Base-by-base conservation (phyloP, 371 early-diverging fungal genomes). In the Catenaria anguillulae region DNA sequence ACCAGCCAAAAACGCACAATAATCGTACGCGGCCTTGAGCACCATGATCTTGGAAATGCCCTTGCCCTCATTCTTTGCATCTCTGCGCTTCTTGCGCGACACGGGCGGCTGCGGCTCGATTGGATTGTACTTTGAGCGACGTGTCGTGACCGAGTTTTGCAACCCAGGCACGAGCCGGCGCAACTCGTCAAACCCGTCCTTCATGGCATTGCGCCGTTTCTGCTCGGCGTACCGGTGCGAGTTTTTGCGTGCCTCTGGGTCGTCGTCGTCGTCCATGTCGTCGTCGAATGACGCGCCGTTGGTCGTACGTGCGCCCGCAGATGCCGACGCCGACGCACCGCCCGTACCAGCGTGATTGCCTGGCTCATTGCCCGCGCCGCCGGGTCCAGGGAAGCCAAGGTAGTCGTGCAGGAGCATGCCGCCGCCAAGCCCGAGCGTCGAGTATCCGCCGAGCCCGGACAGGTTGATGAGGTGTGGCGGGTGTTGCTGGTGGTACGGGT, bases 181-280 rank as follows among this genome's bases (percentile, higher is more conserved):
- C 15, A 95, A 72, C n/a, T 84, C 77, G 54, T 93, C 89, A 68
- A 95, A 95, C 43, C 87, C 84, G 46, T 84, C 74, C 62, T 90
- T 91, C 26, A 93, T 72, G 33, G 85, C 83, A 65, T 91, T 90
- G n/a, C 95, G 75, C n/a, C 95, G 83, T 65, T 85, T 85, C 69
- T 95, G 93, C 67, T 95, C 95, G 4, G 95, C 93, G 23, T 86
- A 86, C 67, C 92, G 90, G 72, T 93, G 93, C 8, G 81, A 83
- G 13, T 85, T 84, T 19, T 84, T 78, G 2, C 89, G 78, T 21
- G 79, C 78, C 67, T 88, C 87, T 55, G 88, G 77, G 2, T 85
- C 84, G 0, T 83, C 81, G 56, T 85, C 82, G 43, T 87, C 77
- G 58, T 83, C 82, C 5, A 76, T 74, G 24, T 76, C 74, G 70